A percentile compares a stretch with the other conserved stretches of the same genome.
Evolutionary conservation across 2,329 filamentous ascomycete species (phyloP).

Genomic region (Trichophyton mentagrophytes): DNA sequence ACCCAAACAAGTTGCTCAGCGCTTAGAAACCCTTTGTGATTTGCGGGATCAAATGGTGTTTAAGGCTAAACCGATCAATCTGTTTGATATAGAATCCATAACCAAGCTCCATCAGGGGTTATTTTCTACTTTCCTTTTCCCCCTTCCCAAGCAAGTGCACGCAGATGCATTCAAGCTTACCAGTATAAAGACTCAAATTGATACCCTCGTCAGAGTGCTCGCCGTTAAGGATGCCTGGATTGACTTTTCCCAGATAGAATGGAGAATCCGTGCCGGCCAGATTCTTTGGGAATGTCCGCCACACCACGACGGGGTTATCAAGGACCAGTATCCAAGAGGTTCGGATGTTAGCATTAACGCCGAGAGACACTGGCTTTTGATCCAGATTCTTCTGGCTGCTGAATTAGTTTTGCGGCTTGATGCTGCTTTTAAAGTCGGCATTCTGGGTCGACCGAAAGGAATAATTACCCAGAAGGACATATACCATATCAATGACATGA

Average conservation of each 20-base stretch:
- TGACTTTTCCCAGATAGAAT: slow-evolving; percentile 36
- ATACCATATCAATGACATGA: slow-evolving; percentile 33
- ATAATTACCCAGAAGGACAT: slow-evolving; percentile 34
- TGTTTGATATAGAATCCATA: slow-evolving; percentile 25
- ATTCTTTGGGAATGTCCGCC: slow-evolving; percentile 31
- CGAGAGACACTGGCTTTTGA: slow-evolving; percentile 41
- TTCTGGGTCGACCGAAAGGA: slow-evolving; percentile 29
- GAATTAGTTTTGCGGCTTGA: slow-evolving; percentile 44
- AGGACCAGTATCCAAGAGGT: slow-evolving; percentile 15
- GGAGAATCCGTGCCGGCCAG: slow-evolving; percentile 35
- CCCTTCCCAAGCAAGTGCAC: slow-evolving; percentile 20
- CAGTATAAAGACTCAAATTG: slow-evolving; percentile 36
- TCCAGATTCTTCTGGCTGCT: slow-evolving; percentile 43
- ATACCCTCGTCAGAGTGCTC: slow-evolving; percentile 32
- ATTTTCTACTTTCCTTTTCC: slow-evolving; percentile 29
- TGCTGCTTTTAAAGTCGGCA: slow-evolving; percentile 31
- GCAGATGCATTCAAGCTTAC: slow-evolving; percentile 11
- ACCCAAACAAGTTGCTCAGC: slow-evolving; percentile 22
- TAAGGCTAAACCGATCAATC: slow-evolving; percentile 21
- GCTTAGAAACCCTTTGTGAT: slow-evolving; percentile 23
- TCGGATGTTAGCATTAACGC: slow-evolving; percentile 10
- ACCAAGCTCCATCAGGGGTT: slow-evolving; percentile 24
- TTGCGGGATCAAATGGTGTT: slow-evolving; percentile 26
- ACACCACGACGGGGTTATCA: slow-evolving; percentile 23
- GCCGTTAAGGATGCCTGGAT: slow-evolving; percentile 34